Evolutionary conservation across 2,329 filamentous ascomycete species (phyloP).

Genomic region (Leptographium radiaticola): DNA sequence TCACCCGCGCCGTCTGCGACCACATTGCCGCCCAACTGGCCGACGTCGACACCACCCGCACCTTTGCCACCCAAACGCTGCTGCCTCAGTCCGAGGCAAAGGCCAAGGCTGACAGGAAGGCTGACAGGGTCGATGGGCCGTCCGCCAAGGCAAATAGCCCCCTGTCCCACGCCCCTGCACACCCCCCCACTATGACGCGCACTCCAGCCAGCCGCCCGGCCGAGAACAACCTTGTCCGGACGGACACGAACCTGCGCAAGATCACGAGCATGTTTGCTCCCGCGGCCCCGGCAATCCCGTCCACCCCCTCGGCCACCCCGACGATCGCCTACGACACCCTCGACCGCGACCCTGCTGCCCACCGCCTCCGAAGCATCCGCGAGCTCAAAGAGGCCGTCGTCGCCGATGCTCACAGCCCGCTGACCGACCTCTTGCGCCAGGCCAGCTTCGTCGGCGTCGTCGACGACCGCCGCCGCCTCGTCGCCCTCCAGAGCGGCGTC

Average conservation of each 20-base stretch:
- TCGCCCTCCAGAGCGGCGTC: constrained; percentile 85
- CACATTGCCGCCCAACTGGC: constrained; percentile 67
- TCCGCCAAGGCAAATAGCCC: constrained; percentile 16
- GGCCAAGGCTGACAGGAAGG: too few relatives aligned
- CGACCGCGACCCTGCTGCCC: constrained; percentile 55
- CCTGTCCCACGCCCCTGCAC: too few relatives aligned
- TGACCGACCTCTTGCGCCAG: constrained; percentile 76
- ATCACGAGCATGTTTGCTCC: constrained; percentile 92
- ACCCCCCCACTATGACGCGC: constrained; percentile 17
- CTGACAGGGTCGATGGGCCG: too few relatives aligned
- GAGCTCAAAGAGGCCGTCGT: constrained; percentile 71
- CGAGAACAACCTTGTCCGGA: constrained; percentile 82
- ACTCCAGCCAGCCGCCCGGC: constrained; percentile 43
- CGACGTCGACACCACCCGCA: constrained; percentile 83
- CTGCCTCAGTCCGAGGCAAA: constrained; percentile 34
- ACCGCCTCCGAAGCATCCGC: constrained; percentile 73
- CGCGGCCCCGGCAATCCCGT: constrained; percentile 14
- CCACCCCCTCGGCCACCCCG: constrained; percentile 21
- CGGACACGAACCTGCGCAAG: constrained; percentile 77
- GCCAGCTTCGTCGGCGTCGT: constrained; percentile 92
- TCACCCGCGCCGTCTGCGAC: constrained; percentile 73
- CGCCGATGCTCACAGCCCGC: constrained; percentile 65
- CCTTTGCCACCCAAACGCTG: constrained; percentile 86
- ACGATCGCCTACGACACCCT: constrained; percentile 57
- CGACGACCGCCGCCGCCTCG: constrained; percentile 73